Evolutionary conservation across 257 asterid genomes (phyloP), one percentile per base, ranked within the genome.

Genomic region (Perilla frutescens): DNA sequence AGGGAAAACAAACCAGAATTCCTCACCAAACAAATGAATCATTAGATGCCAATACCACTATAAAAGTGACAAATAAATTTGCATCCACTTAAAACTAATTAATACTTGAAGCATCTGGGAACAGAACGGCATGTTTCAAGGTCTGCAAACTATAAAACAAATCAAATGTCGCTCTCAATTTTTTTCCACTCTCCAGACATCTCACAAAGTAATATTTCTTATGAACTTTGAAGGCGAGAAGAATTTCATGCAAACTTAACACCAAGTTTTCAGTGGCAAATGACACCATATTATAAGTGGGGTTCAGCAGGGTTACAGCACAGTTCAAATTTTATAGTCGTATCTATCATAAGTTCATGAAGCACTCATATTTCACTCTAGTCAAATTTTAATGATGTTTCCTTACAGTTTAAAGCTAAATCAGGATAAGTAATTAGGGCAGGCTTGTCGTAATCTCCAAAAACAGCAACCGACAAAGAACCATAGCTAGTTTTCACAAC

Each of bases 351-450:
- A 64, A 29, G 44, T 58, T 41, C 60, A 44, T 62, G 54, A 50
- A 83, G 69, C 57, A 49, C 49, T 68, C 53, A 41, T 47, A 51
- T 14, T 11, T 68, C 55, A 0, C 32, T 34, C n/a, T 5, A 56
- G 66, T 51, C 44, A 53, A 20, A 49, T 65, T 37, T 10, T 29
- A 44, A 62, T 41, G 54, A 48, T 8, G 47, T 32, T 74, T 63
- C 77, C 96, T 94, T 83, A 94, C 99, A 84, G 78, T 94, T 91
- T 74, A 91, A 79, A 62, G 97, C 97, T 82, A 94, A 87, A 80
- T 94, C 97, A 26, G 99, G 97, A 81, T 91, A 94, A 7, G 97
- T 94, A 71, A 90, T 83, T 26, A 94, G 89, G 77, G 97, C 96
- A 11, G 97, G 97, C 82, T 91, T 94, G 83, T 88, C 96, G 64